phyloP scores from a whole-genome alignment of 148 eudicot species.

The Camellia lanceoleosa region DNA sequence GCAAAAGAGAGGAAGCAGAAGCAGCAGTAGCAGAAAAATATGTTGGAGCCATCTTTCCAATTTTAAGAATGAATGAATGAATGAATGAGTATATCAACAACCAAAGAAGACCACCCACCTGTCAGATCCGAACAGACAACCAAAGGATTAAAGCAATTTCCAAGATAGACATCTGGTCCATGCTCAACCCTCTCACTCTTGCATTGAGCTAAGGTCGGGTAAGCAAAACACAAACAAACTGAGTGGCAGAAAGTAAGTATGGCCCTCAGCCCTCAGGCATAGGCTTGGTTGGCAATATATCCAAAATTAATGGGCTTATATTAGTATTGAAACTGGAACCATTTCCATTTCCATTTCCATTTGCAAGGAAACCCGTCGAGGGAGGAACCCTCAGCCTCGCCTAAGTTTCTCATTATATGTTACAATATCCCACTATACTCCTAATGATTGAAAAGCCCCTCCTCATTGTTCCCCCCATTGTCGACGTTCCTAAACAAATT shows the following conservation, averaged over 20 bases:
- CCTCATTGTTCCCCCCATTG: too few relatives aligned
- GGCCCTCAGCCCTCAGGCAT: too few relatives aligned
- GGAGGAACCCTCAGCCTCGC: too few relatives aligned
- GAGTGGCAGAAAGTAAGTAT: neutral
- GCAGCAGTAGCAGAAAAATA: too few relatives aligned
- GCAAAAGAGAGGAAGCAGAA: too few relatives aligned
- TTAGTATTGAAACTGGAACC: neutral
- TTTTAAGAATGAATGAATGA: neutral
- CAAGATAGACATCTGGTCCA: slow-evolving; percentile 12
- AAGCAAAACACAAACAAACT: neutral
- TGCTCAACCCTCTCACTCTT: slow-evolving; percentile 43
- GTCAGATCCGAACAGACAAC: slow-evolving; percentile 63
- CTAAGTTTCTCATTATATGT: too few relatives aligned
- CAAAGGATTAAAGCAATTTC: slow-evolving; percentile 33
- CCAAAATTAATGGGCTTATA: neutral
- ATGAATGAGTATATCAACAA: neutral
- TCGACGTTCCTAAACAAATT: too few relatives aligned
- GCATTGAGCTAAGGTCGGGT: slow-evolving; percentile 61
- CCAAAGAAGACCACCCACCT: slow-evolving; percentile 31
- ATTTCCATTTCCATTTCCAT: too few relatives aligned
- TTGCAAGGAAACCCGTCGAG: too few relatives aligned
- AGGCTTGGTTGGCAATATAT: neutral
- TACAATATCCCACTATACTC: too few relatives aligned
- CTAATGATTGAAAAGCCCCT: too few relatives aligned
- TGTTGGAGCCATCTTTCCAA: neutral